Conservation (phyloP, 2,329 filamentous ascomycete species). For the Penicillium sumatraense region DNA sequence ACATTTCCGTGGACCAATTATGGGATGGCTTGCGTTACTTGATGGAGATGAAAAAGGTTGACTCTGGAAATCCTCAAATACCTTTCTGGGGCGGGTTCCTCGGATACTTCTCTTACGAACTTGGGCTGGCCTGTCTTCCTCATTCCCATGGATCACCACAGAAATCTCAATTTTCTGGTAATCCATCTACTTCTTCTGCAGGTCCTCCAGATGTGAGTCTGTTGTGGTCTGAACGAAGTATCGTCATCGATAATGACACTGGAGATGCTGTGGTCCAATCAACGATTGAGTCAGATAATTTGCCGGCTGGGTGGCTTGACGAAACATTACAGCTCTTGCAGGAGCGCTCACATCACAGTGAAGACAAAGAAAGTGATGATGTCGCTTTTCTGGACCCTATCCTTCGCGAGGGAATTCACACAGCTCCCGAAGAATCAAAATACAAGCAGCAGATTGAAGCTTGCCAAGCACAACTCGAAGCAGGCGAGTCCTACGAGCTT, state of each 20-base stretch:
- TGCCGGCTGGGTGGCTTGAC: constrained; percentile 52
- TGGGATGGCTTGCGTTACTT: constrained; percentile 44
- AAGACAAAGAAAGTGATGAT: constrained; percentile 19
- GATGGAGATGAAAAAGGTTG: constrained; percentile 46
- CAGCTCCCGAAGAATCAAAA: constrained; percentile 45
- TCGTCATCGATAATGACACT: constrained; percentile 74
- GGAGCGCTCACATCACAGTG: constrained; percentile 15
- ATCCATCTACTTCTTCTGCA: constrained; percentile 23
- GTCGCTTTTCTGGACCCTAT: constrained; percentile 35
- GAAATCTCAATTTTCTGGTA: constrained; percentile 16
- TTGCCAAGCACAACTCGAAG: constrained; percentile 73
- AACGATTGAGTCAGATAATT: constrained; percentile 52
- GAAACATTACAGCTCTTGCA: constrained; percentile 32
- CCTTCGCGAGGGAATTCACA: constrained; percentile 33
- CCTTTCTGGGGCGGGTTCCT: constrained; percentile 84
- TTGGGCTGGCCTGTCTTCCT: constrained; percentile 67
- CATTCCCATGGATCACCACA: constrained; percentile 44
- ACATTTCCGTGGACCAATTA: constrained; percentile 30
- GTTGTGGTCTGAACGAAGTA: constrained; percentile 74
- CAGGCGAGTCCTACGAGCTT: constrained; percentile 83
- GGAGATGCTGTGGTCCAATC: constrained; percentile 70
- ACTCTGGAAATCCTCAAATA: constrained; percentile 37
- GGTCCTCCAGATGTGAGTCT: constrained; percentile 73
- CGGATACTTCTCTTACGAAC: constrained; percentile 84
- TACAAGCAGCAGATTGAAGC: constrained; percentile 71